Evolutionary conservation across 345 rosid genomes (phyloP), one percentile per base, ranked within the genome.

Genomic region (Camelina hispida): DNA sequence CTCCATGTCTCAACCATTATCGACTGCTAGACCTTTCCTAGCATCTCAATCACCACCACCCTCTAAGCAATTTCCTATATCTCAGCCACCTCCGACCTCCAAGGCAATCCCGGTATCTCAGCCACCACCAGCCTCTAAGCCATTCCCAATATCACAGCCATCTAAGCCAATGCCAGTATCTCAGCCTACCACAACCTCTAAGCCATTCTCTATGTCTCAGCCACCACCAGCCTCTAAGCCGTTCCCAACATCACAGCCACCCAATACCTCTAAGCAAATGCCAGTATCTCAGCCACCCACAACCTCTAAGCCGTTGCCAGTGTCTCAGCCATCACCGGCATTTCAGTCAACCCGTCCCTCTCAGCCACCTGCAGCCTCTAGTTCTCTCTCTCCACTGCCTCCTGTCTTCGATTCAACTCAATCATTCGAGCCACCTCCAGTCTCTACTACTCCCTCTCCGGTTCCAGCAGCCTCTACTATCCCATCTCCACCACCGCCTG

Each of bases 341-440:
- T 58, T 48, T 67, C 73, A 74, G 18, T 48, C 72, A 47, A 55
- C 37, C 16, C 15, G 38, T 55, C 51, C 38, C 28, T 67, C 67
- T 14, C 80, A 69, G 59, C 52, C 52, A 46, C 66, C 47, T 46
- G 71, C 18, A 68, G 40, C 67, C 40, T 15, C 73, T 60, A 17
- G 68, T 51, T 17, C 8, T 30, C 68, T 42, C n/a, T 69, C 72
- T 55, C 37, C 66, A 55, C 54, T 4, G 44, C 66, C 71, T 63
- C 66, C 67, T 2, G 59, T 38, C 71, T 56, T 30, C 72, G 56
- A 37, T 11, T 48, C 47, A 77, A 46, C 54, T 56, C 80, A 70
- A 14, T 70, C 66, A 17, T 70, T 48, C 23, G 37, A 64, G 40
- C 54, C 15, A 71, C 55, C 44, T 56, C 61, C 55, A 7, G 72